Evolutionary conservation across 768 basidiomycete genomes (phyloP), one percentile per base, ranked within the genome.

Genomic region (Lactifluus pinguis): DNA sequence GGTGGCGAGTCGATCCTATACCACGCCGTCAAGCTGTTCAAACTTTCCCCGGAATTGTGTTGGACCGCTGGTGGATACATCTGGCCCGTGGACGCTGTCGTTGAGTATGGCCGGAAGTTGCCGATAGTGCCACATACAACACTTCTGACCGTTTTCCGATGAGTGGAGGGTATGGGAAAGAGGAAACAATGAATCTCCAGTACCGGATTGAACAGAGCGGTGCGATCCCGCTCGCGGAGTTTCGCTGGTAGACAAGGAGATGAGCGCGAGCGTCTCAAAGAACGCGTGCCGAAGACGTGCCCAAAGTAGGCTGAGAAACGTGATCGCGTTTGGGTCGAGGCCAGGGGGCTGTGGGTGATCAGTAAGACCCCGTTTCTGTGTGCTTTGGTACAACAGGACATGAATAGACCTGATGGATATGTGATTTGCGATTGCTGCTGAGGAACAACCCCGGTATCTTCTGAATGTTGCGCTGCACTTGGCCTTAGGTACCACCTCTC

Each of bases 11-110:
- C 85, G 4, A 70, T 89, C 36, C 72, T 92, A 8, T 89, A 88
- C 70, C 86, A 88, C 54, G 85, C 88, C 3, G 73, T 91, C 69
- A 89, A 87, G 70, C 71, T 85, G 42, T 89, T 84, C 76, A 89
- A 89, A 62, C 81, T 92, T 49, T 71, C 74, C 1, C 86, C 87
- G 0, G 86, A 86, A 62, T 77, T 92, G 1, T 86, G 86, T 61
- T 92, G 87, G 85, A 83, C 84, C 17, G 89, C 90, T 36, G 89
- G 88, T 2, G 88, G 88, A 19, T 90, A 86, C 70, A 77, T 92
- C 62, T 92, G 90, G 89, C 83, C 88, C 0, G 76, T 82, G 29
- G 85, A 87, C 67, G 80, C 81, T 53, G 79, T 81, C 0, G 84
- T 90, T 19, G 86, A 90, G 67, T 79, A 81, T 36, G 60, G 63